Evolutionary conservation across 2,329 filamentous ascomycete species (phyloP), one percentile per base, ranked within the genome.

Genomic region (Zymoseptoria ardabiliae): DNA sequence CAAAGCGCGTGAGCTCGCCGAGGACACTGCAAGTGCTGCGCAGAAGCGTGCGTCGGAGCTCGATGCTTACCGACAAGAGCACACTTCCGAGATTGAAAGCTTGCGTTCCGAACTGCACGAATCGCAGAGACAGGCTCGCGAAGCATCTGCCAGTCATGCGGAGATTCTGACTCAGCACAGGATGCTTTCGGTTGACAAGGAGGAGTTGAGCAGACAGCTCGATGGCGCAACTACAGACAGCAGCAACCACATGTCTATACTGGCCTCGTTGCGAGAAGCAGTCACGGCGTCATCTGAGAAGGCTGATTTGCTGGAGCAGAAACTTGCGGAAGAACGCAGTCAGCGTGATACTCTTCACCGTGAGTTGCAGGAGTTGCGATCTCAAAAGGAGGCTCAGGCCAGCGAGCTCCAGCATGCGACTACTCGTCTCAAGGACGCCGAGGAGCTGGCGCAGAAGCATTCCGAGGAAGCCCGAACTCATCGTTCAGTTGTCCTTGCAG

Each of bases 381-480:
- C 85, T 21, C 91, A 97, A 71, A 89, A 96, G 68, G 94, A 97
- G 70, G 83, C 89, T 55, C 84, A 85, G 35, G 88, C 85, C 9
- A 80, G 85, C 0, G 93, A 99, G 71, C 80, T 97, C 2, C 90
- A 91, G 51, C 82, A 82, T 20, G 82, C 85, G 0, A 87, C 83
- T 1, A 85, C 91, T 66, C 86, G 89, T 55, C 77, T 99, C 54
- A 85, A 84, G 49, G 92, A 97, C 73, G 86, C 90, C 0, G 91
- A 99, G 75, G 91, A 96, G 69, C 77, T 97, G 51, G 89, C 90
- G 1, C 89, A 95, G 69, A 91, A 88, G 66, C 87, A 96, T 73
- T 90, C 92, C 4, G 85, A 86, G 65, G 95, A 99, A 76, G 93
- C 94, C 5, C 83, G 87, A 58, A 88, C 89, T 17, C 93, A 97